A percentile compares a stretch with the other conserved stretches of the same genome.
phyloP scores from a whole-genome alignment of 495 filamentous ascomycete genomes.

The Talaromyces nanjingensis region DNA sequence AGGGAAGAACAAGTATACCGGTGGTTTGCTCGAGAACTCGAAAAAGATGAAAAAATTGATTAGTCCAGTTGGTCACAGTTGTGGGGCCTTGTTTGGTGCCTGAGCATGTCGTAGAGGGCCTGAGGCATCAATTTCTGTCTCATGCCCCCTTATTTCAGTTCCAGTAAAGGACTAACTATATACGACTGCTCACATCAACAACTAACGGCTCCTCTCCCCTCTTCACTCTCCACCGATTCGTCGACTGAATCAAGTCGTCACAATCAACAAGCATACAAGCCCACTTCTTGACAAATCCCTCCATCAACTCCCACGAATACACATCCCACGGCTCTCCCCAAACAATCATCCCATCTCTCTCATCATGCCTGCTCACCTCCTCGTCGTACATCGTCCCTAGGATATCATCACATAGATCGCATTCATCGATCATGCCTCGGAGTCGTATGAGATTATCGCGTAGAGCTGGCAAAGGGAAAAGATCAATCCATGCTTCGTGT shows the following conservation, averaged over 20 bases:
- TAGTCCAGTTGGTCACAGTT: background rate
- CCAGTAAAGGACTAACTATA: background rate
- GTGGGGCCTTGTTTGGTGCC: background rate
- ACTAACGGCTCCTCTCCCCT: slow-evolving; percentile 16
- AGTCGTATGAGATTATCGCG: slow-evolving; percentile 24
- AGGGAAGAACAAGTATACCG: background rate
- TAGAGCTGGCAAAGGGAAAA: slow-evolving; percentile 23
- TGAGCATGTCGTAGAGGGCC: too few species aligned
- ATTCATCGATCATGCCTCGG: slow-evolving; percentile 13
- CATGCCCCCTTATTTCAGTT: background rate
- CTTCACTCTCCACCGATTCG: slow-evolving; percentile 32
- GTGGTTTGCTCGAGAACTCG: background rate
- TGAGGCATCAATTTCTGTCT: background rate
- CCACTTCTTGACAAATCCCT: slow-evolving; percentile 41
- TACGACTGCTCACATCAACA: background rate
- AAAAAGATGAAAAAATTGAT: background rate
- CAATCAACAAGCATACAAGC: slow-evolving; percentile 29
- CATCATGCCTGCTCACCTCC: slow-evolving; percentile 10
- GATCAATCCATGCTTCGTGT: slow-evolving; percentile 22
- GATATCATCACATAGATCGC: slow-evolving; percentile 20
- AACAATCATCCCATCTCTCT: slow-evolving; percentile 18
- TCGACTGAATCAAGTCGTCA: slow-evolving; percentile 27
- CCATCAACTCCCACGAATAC: slow-evolving; percentile 33
- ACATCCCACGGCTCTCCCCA: slow-evolving; percentile 27
- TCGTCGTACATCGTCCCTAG: slow-evolving; percentile 16